Evolutionary conservation across 2,329 filamentous ascomycete genomes (phyloP), one percentile per base, ranked within the genome.

Genomic region (Aspergillus bombycis): DNA sequence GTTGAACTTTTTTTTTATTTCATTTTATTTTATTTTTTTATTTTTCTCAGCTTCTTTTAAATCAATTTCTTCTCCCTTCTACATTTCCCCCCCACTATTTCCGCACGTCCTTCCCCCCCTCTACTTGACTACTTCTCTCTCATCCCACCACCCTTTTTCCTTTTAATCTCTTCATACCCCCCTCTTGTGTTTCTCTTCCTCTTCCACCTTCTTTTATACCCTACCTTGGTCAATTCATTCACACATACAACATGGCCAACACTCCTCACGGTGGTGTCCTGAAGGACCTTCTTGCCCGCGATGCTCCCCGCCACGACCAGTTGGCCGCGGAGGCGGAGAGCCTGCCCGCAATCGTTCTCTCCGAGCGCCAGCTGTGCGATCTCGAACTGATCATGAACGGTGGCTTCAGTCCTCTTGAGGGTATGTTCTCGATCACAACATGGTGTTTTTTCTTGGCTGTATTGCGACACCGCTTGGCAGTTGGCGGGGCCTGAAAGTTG

Each of bases 321-420:
- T 91, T 99, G 67, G 83, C 84, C 62, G 87, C 86, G 54, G 95
- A 99, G 83, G 91, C 94, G 48, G 94, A 97, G 85, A 90, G 78
- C 36, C 89, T 98, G 53, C 92, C 93, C 43, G 91, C 94, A 43
- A 85, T 99, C 71, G 83, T 91, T 64, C 89, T 99, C 70, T 91
- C 88, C 58, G 95, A 99, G 86, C 90, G 95, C 75, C 95, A 99
- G 82, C 89, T 99, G 57, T 99, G 95, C 82, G 95, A 99, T 86
- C 86, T 99, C 71, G 95, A 99, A 83, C 83, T 99, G 81, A 93
- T 99, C 76, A 89, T 99, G 80, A 98, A 93, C 80, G 95, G 95
- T 78, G 95, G 95, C 70, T 99, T 99, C 85, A 97, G 94, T 69
- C 95, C 95, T 64, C 88, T 99, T 46, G 94, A 99, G 88, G 95